phyloP scores from a whole-genome alignment of 164 flowering plant genomes.

The Berberis thunbergii region DNA sequence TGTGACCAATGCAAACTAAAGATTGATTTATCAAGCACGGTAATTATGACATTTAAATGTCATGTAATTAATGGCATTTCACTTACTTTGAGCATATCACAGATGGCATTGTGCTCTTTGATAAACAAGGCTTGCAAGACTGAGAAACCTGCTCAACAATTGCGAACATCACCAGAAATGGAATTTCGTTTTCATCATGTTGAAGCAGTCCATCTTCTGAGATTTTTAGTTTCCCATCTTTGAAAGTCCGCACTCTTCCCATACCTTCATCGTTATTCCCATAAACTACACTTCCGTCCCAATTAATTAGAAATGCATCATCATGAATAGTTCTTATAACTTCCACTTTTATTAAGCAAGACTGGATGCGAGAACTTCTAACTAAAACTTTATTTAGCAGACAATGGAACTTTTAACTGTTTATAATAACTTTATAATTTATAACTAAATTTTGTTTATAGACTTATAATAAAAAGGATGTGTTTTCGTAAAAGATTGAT shows the following conservation, averaged over 20 bases:
- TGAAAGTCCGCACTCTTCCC: conserved; percentile 38
- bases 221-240: conserved; percentile 44
- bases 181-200: conserved; percentile 35
- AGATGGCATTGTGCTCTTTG: conserved; percentile 41
- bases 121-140: conserved; percentile 43
- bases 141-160: conserved; percentile 50
- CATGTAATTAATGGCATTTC: not conserved
- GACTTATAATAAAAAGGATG: not conserved
- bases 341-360: not conserved
- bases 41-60: not conserved
- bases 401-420: not conserved
- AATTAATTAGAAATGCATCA: not conserved
- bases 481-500: not conserved
- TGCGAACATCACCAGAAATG: conserved; percentile 47
- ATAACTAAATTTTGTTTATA: too few relatives aligned
- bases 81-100: conserved; percentile 41
- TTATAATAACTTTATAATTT: too few relatives aligned
- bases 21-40: not conserved
- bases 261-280: conserved; percentile 29
- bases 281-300: conserved; percentile 58
- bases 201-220: conserved; percentile 34
- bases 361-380: not conserved
- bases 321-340: too few relatives aligned
- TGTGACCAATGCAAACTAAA: not conserved
- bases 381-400: not conserved